Base-by-base conservation (phyloP, 2,329 filamentous ascomycete genomes). In the Microdochium bolleyi region DNA sequence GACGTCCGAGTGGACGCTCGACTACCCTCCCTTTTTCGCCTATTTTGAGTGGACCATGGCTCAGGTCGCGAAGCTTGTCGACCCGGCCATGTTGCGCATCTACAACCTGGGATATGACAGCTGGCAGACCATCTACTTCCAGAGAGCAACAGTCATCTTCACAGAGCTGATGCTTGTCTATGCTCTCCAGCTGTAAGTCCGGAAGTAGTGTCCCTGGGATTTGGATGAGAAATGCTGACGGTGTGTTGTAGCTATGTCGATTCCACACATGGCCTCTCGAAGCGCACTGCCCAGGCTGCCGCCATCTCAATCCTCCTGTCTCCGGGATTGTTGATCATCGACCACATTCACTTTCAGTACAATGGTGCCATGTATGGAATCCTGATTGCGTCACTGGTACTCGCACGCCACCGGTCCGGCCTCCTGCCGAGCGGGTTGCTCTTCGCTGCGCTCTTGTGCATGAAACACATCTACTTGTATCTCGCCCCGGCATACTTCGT, bases 401-500 rank as follows among this genome's bases (percentile, higher is more conserved):
- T 95, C 54, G 90, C 91, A 7, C 84, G 89, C 50, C 83, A 85
- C 61, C 83, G 81, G 63, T 86, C 86, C 2, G 88, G 88, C 0
- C 75, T 94, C 32, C 78, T 97, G 13, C 74, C 77, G 48, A 94
- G 91, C 60, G 94, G 91, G 0, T 73, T 95, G 2, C 70, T 91
- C 7, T 99, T 97, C 68, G 92, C 92, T 2, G 78, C 80, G 1
- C 74, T 99, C 49, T 72, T 99, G 51, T 97, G 92, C 73, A 83
- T 97, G 73, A 99, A 99, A 75, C 94, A 99, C 69, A 97, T 99
- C 60, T 96, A 97, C 69, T 84, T 96, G 37, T 99, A 99, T 69
- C 80, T 99, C 24, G 92, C 92, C 1, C 91, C 94, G 2, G 94
- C 94, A 25, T 99, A 96, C 71, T 96, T 97, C 64, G 87, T 96